These are phyloP conservation scores for Calonectria ilicicola DNA, from an alignment of 2,329 filamentous ascomycete species.

Conservation along the genomic window DNA sequence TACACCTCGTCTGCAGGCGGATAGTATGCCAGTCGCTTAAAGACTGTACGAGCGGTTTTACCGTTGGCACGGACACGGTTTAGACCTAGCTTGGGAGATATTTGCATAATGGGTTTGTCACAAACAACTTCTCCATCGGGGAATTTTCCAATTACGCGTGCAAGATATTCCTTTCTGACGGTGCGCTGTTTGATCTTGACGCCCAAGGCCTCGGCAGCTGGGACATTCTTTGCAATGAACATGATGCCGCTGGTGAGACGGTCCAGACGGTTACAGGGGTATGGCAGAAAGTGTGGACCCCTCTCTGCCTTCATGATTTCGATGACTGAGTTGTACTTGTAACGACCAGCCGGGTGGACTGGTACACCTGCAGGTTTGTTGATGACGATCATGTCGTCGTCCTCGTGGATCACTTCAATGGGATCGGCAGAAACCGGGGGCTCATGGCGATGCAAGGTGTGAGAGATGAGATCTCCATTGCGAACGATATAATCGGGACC, in stretches of 20 bases:
- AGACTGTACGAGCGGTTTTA: slow-evolving; percentile 90
- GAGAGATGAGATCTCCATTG: slow-evolving; percentile 92
- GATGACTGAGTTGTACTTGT: slow-evolving; percentile 94
- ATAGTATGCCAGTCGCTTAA: slow-evolving; percentile 93
- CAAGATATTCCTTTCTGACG: slow-evolving; percentile 95
- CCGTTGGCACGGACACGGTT: slow-evolving; percentile 96
- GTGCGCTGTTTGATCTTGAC: slow-evolving; percentile 82
- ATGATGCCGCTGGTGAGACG: slow-evolving; percentile 95
- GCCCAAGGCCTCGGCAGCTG: slow-evolving; percentile 82
- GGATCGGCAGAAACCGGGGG: slow-evolving; percentile 87
- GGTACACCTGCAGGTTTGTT: slow-evolving; percentile 96
- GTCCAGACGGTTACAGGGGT: slow-evolving; percentile 93
- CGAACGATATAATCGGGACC: slow-evolving; percentile 77
- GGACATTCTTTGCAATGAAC: slow-evolving; percentile 92
- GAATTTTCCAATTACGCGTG: slow-evolving; percentile 90
- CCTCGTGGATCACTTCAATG: slow-evolving; percentile 88
- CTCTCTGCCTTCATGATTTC: slow-evolving; percentile 91
- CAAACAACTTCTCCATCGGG: slow-evolving; percentile 92
- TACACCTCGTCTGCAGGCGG: slow-evolving; percentile 60
- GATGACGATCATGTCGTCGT: slow-evolving; percentile 93
- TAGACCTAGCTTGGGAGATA: slow-evolving; percentile 93
- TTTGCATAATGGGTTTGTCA: slow-evolving; percentile 92
- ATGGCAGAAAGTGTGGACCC: slow-evolving; percentile 64
- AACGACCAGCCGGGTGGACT: slow-evolving; percentile 93
- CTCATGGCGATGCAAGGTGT: slow-evolving; percentile 95